Evolutionary conservation across 2,329 filamentous ascomycete genomes (phyloP), one percentile per base, ranked within the genome.

Genomic region (Dactylellina drechsleri): DNA sequence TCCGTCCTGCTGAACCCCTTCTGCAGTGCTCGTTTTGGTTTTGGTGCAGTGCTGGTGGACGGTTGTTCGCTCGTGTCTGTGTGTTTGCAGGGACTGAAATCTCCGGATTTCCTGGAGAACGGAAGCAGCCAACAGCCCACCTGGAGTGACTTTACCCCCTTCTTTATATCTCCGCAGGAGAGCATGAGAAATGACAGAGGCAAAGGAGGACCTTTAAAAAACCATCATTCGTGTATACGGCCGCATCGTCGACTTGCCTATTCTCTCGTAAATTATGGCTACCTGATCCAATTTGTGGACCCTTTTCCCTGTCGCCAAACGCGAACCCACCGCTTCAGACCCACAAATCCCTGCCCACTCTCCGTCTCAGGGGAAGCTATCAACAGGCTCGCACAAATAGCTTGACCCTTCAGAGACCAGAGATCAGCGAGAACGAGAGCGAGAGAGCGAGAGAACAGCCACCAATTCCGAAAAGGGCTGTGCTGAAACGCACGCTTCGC

Each of bases 401-500:
- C 28, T 45, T 31, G 18, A 58, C 18, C 23, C 36, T 2, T 41
- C 45, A 62, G 65, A 74, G 60, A 36, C 31, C 3, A 62, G 65
- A 74, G 60, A 36, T 5, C 3, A 36, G 31, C 31, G 6, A 36
- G 31, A n/a, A n/a, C 23, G 23, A 36, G 31, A 36, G 31, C 2
- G 6, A 36, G 31, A 36, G 31, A 36, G 31, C 31, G 31, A 36
- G 31, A 36, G 31, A 36, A 36, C 31, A 67, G 43, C 53, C 57
- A 54, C 45, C 45, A 20, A 59, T 67, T 66, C 61, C 57, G 26
- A 74, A 74, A 58, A 61, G 58, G 62, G 62, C 45, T 36, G 47
- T 75, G 71, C 71, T 75, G 71, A 75, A 75, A 75, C 71, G 64
- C 54, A 58, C 56, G 58, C 70, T 43, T 23, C 7, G 52, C 56